A percentile compares a stretch with the other conserved stretches of the same genome.
Conservation (phyloP, 257 asterid genomes). For the Plantago elongata region DNA sequence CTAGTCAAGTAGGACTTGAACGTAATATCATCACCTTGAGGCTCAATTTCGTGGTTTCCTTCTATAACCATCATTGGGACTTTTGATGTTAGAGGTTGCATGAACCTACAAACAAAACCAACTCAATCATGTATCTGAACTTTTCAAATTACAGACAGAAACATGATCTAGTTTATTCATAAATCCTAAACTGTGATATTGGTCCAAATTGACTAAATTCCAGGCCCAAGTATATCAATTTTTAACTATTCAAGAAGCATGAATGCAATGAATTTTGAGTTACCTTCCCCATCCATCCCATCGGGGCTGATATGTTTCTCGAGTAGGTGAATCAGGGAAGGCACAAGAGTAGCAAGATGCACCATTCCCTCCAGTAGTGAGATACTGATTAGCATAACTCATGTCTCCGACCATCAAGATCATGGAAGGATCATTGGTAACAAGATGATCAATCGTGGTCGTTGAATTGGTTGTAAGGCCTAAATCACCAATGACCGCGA, state of each 20-base stretch:
- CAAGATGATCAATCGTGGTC: constrained; percentile 69
- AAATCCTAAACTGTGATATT: background rate
- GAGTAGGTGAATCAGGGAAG: constrained; percentile 74
- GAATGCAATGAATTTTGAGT: background rate
- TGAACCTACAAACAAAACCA: constrained; percentile 43
- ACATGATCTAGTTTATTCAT: background rate
- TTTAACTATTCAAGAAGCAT: background rate
- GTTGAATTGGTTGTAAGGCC: constrained; percentile 96
- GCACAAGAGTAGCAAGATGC: constrained; percentile 91
- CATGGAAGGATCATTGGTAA: constrained; percentile 64
- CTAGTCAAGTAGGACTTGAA: constrained; percentile 76
- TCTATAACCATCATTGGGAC: constrained; percentile 89
- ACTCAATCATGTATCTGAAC: background rate
- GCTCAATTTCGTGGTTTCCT: constrained; percentile 96
- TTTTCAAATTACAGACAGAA: background rate
- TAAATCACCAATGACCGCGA: constrained; percentile 83
- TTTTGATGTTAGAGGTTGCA: constrained; percentile 79
- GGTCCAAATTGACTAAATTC: background rate
- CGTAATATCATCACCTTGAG: constrained; percentile 58
- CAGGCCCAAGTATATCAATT: constrained; percentile 2
- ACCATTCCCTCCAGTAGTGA: constrained; percentile 89
- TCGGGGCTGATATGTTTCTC: constrained; percentile 97
- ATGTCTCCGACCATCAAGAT: constrained; percentile 79
- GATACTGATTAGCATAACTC: constrained; percentile 78
- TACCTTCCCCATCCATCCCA: constrained; percentile 99